Evolutionary conservation across 2,329 filamentous ascomycete species (phyloP).

Genomic region (Pleurostoma richardsiae): DNA sequence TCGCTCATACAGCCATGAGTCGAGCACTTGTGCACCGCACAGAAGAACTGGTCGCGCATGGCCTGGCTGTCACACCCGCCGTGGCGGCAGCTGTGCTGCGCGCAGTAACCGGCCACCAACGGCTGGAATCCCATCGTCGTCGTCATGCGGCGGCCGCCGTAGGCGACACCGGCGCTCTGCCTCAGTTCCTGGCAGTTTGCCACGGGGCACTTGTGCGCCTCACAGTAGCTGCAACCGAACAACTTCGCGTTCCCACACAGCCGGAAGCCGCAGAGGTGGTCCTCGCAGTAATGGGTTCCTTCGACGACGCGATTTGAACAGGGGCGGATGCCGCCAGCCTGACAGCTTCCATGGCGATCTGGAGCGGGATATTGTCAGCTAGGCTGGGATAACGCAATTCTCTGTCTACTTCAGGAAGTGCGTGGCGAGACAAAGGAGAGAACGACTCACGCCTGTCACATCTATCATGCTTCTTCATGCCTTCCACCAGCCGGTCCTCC

Average conservation of each 20-base stretch:
- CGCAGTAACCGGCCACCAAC: slow-evolving; percentile 5
- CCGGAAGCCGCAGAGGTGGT: slow-evolving; percentile 9
- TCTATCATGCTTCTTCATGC: too few relatives aligned
- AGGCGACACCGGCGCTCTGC: slow-evolving; percentile 4
- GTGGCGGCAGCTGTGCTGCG: slow-evolving; percentile 4
- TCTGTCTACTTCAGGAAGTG: too few relatives aligned
- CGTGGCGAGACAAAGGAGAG: too few relatives aligned
- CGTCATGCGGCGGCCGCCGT: slow-evolving; percentile 1
- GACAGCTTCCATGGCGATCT: slow-evolving; percentile 9
- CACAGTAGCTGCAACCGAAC: slow-evolving; percentile 11
- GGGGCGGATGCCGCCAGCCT: not conserved
- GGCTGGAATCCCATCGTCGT: slow-evolving; percentile 2
- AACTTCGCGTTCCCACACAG: slow-evolving; percentile 6
- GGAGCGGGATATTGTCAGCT: not conserved
- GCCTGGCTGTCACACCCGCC: slow-evolving; percentile 2
- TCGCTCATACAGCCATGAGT: too few relatives aligned
- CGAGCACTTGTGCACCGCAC: too few relatives aligned
- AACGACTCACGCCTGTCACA: too few relatives aligned
- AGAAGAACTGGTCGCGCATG: not conserved
- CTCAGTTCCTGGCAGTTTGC: slow-evolving; percentile 9
- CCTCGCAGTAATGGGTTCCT: slow-evolving; percentile 4
- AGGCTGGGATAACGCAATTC: not conserved
- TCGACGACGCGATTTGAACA: slow-evolving; percentile 3
- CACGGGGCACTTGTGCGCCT: slow-evolving; percentile 16
- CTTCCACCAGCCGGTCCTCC: not conserved